Evolutionary conservation across 441 rosid genomes (phyloP).

Genomic region (Theobroma grandiflorum): DNA sequence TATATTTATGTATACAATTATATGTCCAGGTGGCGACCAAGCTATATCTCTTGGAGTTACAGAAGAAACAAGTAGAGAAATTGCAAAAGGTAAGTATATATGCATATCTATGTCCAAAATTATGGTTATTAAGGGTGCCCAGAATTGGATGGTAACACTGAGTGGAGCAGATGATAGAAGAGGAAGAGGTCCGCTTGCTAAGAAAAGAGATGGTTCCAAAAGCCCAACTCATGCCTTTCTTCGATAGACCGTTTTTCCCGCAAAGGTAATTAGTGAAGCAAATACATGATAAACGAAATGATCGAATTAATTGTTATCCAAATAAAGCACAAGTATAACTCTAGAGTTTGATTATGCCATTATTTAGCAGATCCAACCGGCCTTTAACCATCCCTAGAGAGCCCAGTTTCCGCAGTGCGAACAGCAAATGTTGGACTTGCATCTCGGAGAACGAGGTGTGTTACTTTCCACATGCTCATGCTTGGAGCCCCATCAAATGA

Average conservation of each 20-base stretch:
- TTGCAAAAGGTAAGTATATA: slow-evolving; percentile 58
- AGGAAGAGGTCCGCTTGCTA: slow-evolving; percentile 70
- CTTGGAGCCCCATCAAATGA: slow-evolving; percentile 49
- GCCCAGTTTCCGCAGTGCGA: slow-evolving; percentile 61
- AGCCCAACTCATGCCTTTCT: slow-evolving; percentile 86
- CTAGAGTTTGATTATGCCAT: too few species aligned
- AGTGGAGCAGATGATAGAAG: slow-evolving; percentile 68
- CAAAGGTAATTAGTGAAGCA: slow-evolving; percentile 41
- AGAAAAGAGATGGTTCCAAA: slow-evolving; percentile 89
- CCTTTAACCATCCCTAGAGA: slow-evolving; percentile 81
- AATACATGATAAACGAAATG: too few species aligned
- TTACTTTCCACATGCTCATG: slow-evolving; percentile 50
- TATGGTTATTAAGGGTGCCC: too few species aligned
- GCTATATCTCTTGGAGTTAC: slow-evolving; percentile 61
- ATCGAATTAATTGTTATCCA: too few species aligned
- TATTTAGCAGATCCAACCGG: slow-evolving; percentile 64
- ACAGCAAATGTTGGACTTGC: slow-evolving; percentile 68
- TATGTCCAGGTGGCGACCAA: slow-evolving; percentile 72
- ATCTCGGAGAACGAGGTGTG: slow-evolving; percentile 48
- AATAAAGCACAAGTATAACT: too few species aligned
- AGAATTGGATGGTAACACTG: background rate
- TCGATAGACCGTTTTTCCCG: slow-evolving; percentile 81
- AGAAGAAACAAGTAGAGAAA: slow-evolving; percentile 67
- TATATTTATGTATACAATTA: background rate
- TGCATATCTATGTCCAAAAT: background rate